Evolutionary conservation across 2,329 filamentous ascomycete genomes (phyloP).

Genomic region (Akanthomyces uredinophilus): DNA sequence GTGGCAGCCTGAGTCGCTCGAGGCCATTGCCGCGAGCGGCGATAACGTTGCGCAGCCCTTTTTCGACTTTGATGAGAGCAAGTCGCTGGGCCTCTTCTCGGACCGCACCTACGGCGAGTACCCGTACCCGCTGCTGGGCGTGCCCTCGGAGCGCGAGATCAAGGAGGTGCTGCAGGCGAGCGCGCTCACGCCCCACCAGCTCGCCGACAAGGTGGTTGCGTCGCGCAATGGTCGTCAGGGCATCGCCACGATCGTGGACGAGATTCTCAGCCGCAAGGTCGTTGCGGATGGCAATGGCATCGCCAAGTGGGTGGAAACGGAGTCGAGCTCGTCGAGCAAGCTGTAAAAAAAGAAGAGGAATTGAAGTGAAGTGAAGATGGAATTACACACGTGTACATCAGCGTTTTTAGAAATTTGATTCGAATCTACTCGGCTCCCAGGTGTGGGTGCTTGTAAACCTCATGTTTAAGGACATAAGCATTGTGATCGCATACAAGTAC

Average conservation of each 20-base stretch:
- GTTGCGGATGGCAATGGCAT: slow-evolving; percentile 38
- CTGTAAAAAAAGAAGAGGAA: slow-evolving; percentile 19
- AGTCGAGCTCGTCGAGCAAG: slow-evolving; percentile 28
- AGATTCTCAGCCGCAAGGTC: slow-evolving; percentile 63
- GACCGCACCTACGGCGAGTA: slow-evolving; percentile 64
- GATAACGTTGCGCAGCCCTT: slow-evolving; percentile 60
- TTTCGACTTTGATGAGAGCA: slow-evolving; percentile 49
- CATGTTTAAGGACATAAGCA: background rate
- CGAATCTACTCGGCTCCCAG: background rate
- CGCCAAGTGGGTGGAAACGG: slow-evolving; percentile 33
- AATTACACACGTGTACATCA: slow-evolving; percentile 14
- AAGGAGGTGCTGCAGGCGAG: slow-evolving; percentile 37
- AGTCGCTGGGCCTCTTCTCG: slow-evolving; percentile 57
- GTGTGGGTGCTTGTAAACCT: background rate
- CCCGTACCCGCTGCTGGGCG: slow-evolving; percentile 62
- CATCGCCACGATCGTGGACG: slow-evolving; percentile 60
- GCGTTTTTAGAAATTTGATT: background rate
- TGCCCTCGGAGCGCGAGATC: slow-evolving; percentile 67
- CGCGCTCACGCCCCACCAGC: slow-evolving; percentile 45
- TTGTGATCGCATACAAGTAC: no score
- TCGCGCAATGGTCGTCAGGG: slow-evolving; percentile 61
- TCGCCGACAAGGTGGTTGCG: slow-evolving; percentile 58
- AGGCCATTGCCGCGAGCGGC: slow-evolving; percentile 54
- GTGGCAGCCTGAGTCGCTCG: slow-evolving; percentile 72
- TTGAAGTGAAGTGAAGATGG: background rate